Conservation (phyloP, 2,329 filamentous ascomycete species). For the Cytospora paraplurivora region DNA sequence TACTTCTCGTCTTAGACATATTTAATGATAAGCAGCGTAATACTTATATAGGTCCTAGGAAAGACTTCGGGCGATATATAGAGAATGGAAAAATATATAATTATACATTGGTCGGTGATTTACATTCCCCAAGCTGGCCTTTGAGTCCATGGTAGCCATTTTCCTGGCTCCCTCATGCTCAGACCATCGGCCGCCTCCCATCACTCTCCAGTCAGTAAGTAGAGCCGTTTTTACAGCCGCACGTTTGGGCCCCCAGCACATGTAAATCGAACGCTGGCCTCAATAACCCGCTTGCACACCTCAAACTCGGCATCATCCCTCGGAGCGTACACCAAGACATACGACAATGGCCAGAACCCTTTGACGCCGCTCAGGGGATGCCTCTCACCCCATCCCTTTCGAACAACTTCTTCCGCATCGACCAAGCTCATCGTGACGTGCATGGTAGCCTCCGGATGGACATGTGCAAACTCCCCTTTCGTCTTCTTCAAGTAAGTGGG, state of each 20-base stretch:
- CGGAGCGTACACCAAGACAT: conserved; percentile 46
- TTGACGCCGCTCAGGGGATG: conserved; percentile 40
- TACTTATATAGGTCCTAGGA: too few species aligned
- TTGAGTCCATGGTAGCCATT: too few species aligned
- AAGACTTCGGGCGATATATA: too few species aligned
- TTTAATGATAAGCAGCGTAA: too few species aligned
- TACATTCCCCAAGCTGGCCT: too few species aligned
- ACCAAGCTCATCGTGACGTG: conserved; percentile 42
- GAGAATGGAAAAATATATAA: too few species aligned
- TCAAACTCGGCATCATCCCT: conserved; percentile 40
- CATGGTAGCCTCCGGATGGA: conserved; percentile 43
- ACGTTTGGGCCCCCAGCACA: conserved; percentile 15
- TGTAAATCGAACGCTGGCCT: conserved; percentile 29
- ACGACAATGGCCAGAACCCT: conserved; percentile 39
- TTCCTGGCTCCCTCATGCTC: too few species aligned
- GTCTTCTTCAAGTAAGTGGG: conserved; percentile 29
- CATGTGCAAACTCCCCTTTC: conserved; percentile 42
- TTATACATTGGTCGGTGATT: too few species aligned
- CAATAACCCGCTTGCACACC: conserved; percentile 35
- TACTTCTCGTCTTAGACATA: too few species aligned
- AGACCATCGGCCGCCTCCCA: too few species aligned
- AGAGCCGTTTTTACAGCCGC: neutral
- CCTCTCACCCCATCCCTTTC: conserved; percentile 44
- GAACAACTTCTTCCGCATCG: conserved; percentile 42
- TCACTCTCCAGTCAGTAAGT: too few species aligned